Evolutionary conservation across 2,329 filamentous ascomycete genomes (phyloP).

Genomic region (Alternaria sp.): DNA sequence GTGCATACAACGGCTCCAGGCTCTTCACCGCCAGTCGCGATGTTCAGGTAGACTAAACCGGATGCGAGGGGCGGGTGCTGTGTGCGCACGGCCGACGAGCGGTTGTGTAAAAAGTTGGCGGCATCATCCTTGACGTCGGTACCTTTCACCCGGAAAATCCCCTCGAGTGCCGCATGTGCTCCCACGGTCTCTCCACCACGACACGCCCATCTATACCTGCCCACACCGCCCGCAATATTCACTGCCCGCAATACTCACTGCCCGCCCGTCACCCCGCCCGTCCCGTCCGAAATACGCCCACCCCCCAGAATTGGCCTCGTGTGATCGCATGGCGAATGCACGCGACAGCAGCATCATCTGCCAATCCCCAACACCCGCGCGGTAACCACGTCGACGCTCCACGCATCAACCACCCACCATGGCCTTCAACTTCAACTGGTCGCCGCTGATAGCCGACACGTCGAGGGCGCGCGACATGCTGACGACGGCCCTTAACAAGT

Average conservation of each 20-base stretch:
- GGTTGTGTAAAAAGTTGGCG: constrained; percentile 28
- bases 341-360: constrained; percentile 43
- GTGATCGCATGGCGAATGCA: constrained; percentile 48
- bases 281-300: constrained; percentile 11
- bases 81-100: constrained; percentile 13
- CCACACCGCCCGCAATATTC: constrained; percentile 2
- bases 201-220: constrained; percentile 9
- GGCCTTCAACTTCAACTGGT: constrained; percentile 99
- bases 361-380: constrained; percentile 16
- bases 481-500: constrained; percentile 95
- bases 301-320: constrained; percentile 12
- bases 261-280: constrained; percentile 3
- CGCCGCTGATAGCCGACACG: constrained; percentile 94
- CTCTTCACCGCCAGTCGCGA: constrained; percentile 15
- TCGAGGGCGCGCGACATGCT: constrained; percentile 90
- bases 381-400: constrained; percentile 27
- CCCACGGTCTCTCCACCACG: constrained; percentile 31
- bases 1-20: constrained; percentile 8
- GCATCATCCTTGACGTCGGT: constrained; percentile 22
- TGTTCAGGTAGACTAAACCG: background rate
- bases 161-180: constrained; percentile 17
- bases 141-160: constrained; percentile 35
- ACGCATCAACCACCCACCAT: constrained; percentile 57
- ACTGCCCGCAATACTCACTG: background rate
- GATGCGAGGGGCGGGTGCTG: background rate